Percentiles rank a stretch among this genome's conserved stretches.
Evolutionary conservation across 1,139 yeast species (phyloP).

Genomic region (Taphrina flavorubra): DNA sequence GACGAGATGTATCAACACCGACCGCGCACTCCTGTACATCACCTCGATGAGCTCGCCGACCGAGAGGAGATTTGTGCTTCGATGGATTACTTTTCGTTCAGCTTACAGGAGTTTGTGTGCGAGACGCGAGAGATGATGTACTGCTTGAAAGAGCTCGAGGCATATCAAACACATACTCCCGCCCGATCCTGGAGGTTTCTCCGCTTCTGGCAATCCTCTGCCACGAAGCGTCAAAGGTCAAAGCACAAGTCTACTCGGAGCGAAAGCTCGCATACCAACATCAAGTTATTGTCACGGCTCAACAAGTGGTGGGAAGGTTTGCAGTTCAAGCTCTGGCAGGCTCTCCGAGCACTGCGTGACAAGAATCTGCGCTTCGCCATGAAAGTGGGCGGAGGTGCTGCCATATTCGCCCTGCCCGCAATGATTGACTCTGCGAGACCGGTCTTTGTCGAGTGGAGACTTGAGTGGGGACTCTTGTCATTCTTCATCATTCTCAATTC

Average conservation of each 20-base stretch:
- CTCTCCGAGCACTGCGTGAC: slow-evolving; percentile 58
- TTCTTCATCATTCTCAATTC: slow-evolving; percentile 85
- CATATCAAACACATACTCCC: slow-evolving; percentile 49
- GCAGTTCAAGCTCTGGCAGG: slow-evolving; percentile 54
- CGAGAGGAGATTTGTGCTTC: slow-evolving; percentile 85
- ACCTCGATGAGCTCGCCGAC: slow-evolving; percentile 59
- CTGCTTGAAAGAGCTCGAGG: slow-evolving; percentile 57
- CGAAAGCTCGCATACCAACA: not conserved
- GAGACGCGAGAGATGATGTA: slow-evolving; percentile 62
- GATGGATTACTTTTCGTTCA: slow-evolving; percentile 77
- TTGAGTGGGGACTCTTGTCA: slow-evolving; percentile 84
- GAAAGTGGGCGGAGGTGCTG: slow-evolving; percentile 79
- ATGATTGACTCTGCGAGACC: slow-evolving; percentile 64
- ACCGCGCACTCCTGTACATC: slow-evolving; percentile 49
- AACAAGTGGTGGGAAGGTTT: not conserved
- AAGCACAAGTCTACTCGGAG: not conserved
- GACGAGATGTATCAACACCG: slow-evolving; percentile 57
- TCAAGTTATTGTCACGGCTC: not conserved
- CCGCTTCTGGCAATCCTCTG: slow-evolving; percentile 56
- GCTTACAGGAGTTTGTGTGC: slow-evolving; percentile 66
- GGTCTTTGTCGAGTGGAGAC: slow-evolving; percentile 68
- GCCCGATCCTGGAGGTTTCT: slow-evolving; percentile 60
- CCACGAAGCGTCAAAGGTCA: not conserved
- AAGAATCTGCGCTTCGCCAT: slow-evolving; percentile 80
- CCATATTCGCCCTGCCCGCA: slow-evolving; percentile 69